These are phyloP conservation scores for Starmera dryadoides DNA, from an alignment of 805 yeast species.

Conservation along the genomic window DNA sequence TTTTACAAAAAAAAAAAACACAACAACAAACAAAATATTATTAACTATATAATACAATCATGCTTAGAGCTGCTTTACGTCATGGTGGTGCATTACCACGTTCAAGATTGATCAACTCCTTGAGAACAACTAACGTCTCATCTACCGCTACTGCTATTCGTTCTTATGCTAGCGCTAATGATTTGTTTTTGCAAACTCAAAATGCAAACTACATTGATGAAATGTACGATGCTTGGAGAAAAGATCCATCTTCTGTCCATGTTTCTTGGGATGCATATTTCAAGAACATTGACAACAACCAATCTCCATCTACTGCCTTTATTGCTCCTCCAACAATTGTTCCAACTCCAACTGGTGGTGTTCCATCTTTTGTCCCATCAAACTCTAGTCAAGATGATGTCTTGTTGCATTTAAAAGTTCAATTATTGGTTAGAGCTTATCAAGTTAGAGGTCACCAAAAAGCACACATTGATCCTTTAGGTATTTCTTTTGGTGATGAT, in stretches of 20 bases:
- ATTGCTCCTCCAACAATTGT: conserved; percentile 87
- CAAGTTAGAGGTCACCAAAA: conserved; percentile 98
- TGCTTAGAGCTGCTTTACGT: conserved; percentile 17
- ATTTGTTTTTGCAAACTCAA: conserved; percentile 74
- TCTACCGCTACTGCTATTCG: neutral
- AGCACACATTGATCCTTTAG: conserved; percentile 94
- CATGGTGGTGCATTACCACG: conserved; percentile 16
- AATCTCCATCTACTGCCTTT: conserved; percentile 72
- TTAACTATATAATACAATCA: too few species aligned
- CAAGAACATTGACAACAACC: conserved; percentile 71
- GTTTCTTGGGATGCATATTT: conserved; percentile 96
- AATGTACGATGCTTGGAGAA: conserved; percentile 92
- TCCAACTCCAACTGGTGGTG: conserved; percentile 75
- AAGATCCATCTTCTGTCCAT: conserved; percentile 88
- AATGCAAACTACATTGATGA: conserved; percentile 93
- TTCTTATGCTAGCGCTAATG: conserved; percentile 24
- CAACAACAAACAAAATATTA: too few species aligned
- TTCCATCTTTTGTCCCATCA: conserved; percentile 50
- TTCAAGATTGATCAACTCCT: conserved; percentile 10
- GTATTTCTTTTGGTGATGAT: conserved; percentile 76
- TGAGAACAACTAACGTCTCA: conserved; percentile 2
- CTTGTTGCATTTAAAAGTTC: conserved; percentile 86
- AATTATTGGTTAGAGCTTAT: conserved; percentile 93
- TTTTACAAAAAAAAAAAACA: too few species aligned
- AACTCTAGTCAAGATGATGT: conserved; percentile 43